Conservation (phyloP, 1,139 yeast species). For the Yamadazyma siamensis region DNA sequence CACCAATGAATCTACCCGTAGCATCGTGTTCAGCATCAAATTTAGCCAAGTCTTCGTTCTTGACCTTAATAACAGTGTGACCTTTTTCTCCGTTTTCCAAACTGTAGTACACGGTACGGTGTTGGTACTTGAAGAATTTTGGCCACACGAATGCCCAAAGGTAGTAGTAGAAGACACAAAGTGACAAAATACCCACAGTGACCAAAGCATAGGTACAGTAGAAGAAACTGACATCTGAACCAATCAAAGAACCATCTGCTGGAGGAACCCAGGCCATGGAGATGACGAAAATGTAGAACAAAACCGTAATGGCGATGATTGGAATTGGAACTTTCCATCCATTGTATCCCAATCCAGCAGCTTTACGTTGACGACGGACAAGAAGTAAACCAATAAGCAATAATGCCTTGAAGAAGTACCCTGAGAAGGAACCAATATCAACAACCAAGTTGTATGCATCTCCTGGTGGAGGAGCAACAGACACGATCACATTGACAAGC, state of each 20-base stretch:
- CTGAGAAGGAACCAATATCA: slow-evolving; percentile 30
- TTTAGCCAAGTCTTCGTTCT: slow-evolving; percentile 22
- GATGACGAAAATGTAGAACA: no score
- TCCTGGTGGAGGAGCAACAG: slow-evolving; percentile 45
- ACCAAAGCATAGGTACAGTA: slow-evolving; percentile 26
- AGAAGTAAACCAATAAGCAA: slow-evolving; percentile 32
- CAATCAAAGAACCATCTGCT: no score
- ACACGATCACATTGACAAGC: slow-evolving; percentile 34
- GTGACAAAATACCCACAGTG: slow-evolving; percentile 25
- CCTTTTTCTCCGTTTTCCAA: slow-evolving; percentile 39
- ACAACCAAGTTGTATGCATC: slow-evolving; percentile 44
- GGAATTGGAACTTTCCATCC: no score
- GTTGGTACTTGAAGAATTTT: slow-evolving; percentile 26
- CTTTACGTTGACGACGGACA: slow-evolving; percentile 32
- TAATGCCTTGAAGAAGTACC: slow-evolving; percentile 32
- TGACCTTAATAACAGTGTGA: slow-evolving; percentile 35
- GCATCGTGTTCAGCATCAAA: slow-evolving; percentile 22
- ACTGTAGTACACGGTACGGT: slow-evolving; percentile 25
- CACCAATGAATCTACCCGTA: slow-evolving; percentile 2
- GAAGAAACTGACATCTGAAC: no score
- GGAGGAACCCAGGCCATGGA: no score
- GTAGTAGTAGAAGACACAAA: slow-evolving; percentile 30
- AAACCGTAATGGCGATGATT: no score
- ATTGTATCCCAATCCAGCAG: no score
- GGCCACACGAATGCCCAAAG: slow-evolving; percentile 39